Evolutionary conservation across 1,284 basidiomycete genomes (phyloP).

Genomic region (Cutaneotrichosporon sp.): DNA sequence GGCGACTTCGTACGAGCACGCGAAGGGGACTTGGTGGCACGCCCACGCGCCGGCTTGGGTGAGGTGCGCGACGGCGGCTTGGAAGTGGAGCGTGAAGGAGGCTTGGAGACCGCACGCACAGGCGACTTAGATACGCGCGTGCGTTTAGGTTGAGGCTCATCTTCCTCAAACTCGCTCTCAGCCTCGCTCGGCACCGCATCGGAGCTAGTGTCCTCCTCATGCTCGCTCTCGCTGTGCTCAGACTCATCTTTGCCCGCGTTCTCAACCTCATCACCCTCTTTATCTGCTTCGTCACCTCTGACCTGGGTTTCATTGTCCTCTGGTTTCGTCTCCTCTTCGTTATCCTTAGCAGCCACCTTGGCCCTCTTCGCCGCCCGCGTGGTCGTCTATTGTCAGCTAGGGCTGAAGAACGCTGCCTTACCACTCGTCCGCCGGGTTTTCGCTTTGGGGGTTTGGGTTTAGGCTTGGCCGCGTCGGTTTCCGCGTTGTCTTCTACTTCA

Average conservation of each 20-base stretch:
- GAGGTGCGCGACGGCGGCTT: background rate
- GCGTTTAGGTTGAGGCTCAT: background rate
- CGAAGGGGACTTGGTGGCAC: background rate
- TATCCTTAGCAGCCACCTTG: constrained; percentile 2
- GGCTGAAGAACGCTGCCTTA: background rate
- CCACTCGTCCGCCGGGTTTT: background rate
- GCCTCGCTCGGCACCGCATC: constrained; percentile 7
- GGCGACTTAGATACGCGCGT: constrained; percentile 1
- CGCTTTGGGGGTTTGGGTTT: background rate
- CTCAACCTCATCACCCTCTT: background rate
- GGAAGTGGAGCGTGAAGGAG: background rate
- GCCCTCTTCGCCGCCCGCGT: constrained; percentile 7
- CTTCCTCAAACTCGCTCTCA: constrained; percentile 2
- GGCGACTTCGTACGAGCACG: background rate
- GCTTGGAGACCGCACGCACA: background rate
- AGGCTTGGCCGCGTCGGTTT: background rate
- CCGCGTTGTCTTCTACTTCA: background rate
- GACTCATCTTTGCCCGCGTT: background rate
- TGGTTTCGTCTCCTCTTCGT: background rate
- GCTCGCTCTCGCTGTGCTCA: background rate
- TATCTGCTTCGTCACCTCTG: background rate
- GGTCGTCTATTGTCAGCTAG: constrained; percentile 1
- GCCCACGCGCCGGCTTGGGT: background rate
- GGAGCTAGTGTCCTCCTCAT: constrained; percentile 3
- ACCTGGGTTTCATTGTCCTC: background rate